phyloP scores from a whole-genome alignment of 306 rosid species.

The Luffa aegyptiaca region DNA sequence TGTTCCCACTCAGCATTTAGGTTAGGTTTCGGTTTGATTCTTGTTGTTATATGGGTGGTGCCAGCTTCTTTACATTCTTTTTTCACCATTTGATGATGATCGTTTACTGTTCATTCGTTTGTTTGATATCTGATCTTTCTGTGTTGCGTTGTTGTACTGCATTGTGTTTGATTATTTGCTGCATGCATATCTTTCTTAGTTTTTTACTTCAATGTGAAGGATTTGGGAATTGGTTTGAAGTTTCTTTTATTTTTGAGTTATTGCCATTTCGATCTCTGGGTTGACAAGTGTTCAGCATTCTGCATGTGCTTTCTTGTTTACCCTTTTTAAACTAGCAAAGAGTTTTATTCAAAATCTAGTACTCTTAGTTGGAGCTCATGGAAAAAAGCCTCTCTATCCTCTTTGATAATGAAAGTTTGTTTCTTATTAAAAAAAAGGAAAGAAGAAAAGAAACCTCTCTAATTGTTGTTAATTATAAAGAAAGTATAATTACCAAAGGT shows the following conservation, averaged over 20 bases:
- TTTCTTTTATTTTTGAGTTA: not conserved
- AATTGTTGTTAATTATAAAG: not conserved
- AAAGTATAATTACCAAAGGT: not conserved
- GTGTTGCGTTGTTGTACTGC: not conserved
- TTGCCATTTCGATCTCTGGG: not conserved
- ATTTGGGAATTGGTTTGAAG: constrained; percentile 1
- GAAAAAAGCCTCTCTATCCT: not conserved
- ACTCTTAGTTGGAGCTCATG: not conserved
- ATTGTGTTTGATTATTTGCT: not conserved
- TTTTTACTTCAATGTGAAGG: not conserved
- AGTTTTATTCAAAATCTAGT: not conserved
- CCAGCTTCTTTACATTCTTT: not conserved
- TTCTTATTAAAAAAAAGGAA: too few species aligned
- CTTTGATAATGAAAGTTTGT: too few species aligned
- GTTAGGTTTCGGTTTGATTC: constrained; percentile 17
- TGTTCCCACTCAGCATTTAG: constrained; percentile 34
- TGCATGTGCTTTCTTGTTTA: not conserved
- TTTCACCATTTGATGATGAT: not conserved
- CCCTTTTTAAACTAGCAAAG: not conserved
- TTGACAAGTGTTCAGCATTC: not conserved
- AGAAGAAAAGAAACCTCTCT: not conserved
- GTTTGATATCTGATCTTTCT: not conserved
- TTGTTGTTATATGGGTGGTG: not conserved
- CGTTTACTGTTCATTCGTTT: not conserved
- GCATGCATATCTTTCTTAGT: not conserved